These are phyloP conservation scores for Panus rudis DNA, from an alignment of 768 basidiomycete species.

Conservation along the genomic window DNA sequence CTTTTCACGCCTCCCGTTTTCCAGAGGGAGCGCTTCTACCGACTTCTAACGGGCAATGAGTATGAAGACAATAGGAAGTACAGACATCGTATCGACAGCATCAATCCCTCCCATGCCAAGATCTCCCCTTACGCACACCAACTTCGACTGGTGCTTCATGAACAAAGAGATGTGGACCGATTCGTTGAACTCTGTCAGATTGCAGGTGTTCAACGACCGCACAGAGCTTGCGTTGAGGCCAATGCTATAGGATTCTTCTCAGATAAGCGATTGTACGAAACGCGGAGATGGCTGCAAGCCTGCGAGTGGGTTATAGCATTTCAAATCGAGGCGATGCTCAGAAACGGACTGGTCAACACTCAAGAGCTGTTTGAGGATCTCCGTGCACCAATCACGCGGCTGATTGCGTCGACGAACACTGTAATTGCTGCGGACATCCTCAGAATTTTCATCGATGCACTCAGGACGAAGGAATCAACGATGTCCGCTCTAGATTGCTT, in stretches of 20 bases:
- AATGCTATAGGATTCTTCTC: slow-evolving; percentile 44
- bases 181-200: slow-evolving; percentile 50
- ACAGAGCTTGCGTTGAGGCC: slow-evolving; percentile 40
- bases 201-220: slow-evolving; percentile 34
- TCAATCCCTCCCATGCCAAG: slow-evolving; percentile 50
- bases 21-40: slow-evolving; percentile 53
- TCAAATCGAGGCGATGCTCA: slow-evolving; percentile 66
- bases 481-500: slow-evolving; percentile 42
- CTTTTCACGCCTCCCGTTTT: slow-evolving; percentile 57
- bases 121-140: slow-evolving; percentile 71
- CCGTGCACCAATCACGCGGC: slow-evolving; percentile 33
- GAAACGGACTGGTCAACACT: slow-evolving; percentile 56
- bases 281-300: slow-evolving; percentile 36
- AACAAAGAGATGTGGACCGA: slow-evolving; percentile 39
- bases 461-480: slow-evolving; percentile 37
- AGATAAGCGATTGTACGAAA: slow-evolving; percentile 34
- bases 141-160: slow-evolving; percentile 53
- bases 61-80: slow-evolving; percentile 36
- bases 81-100: slow-evolving; percentile 49
- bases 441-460: slow-evolving; percentile 42
- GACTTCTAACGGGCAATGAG: slow-evolving; percentile 37
- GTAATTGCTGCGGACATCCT: slow-evolving; percentile 38
- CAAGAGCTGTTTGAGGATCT: slow-evolving; percentile 43
- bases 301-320: slow-evolving; percentile 67
- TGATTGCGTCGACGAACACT: slow-evolving; percentile 29